These are phyloP conservation scores for Jacaranda copaia DNA, from an alignment of 257 asterid genomes.

Conservation along the genomic window DNA sequence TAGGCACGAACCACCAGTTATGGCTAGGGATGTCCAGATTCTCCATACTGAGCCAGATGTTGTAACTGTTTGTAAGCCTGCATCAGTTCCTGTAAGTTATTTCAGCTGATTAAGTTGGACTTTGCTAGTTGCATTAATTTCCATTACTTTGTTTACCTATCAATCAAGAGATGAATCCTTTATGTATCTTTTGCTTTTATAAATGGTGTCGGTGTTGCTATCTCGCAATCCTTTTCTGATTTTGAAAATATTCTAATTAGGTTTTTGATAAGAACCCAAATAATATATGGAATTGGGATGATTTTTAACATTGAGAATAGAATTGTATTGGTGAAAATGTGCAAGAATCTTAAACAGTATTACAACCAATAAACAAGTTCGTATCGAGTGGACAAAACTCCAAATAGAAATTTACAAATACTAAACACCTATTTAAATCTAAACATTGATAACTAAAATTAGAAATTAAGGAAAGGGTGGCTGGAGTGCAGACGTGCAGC, in stretches of 20 bases:
- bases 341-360: too few species aligned
- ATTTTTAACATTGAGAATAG: too few species aligned
- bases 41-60: slow-evolving; percentile 81
- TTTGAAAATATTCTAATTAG: background rate
- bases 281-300: too few species aligned
- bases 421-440: too few species aligned
- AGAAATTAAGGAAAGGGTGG: too few species aligned
- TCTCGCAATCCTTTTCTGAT: background rate
- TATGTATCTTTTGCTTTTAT: slow-evolving; percentile 3
- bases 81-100: slow-evolving; percentile 92
- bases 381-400: too few species aligned
- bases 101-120: slow-evolving; percentile 22
- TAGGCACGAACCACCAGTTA: slow-evolving; percentile 99
- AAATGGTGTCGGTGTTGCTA: slow-evolving; percentile 11
- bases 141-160: slow-evolving; percentile 4
- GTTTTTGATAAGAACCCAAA: background rate
- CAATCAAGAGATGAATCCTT: slow-evolving; percentile 13
- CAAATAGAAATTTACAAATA: too few species aligned
- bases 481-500: too few species aligned
- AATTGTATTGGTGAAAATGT: too few species aligned
- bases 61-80: slow-evolving; percentile 88
- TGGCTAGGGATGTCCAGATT: slow-evolving; percentile 79
- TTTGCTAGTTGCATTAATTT: slow-evolving; percentile 11
- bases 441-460: too few species aligned
- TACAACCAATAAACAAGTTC: too few species aligned